phyloP scores from a whole-genome alignment of 768 basidiomycete species.

The Fistulinella prunicolor region DNA sequence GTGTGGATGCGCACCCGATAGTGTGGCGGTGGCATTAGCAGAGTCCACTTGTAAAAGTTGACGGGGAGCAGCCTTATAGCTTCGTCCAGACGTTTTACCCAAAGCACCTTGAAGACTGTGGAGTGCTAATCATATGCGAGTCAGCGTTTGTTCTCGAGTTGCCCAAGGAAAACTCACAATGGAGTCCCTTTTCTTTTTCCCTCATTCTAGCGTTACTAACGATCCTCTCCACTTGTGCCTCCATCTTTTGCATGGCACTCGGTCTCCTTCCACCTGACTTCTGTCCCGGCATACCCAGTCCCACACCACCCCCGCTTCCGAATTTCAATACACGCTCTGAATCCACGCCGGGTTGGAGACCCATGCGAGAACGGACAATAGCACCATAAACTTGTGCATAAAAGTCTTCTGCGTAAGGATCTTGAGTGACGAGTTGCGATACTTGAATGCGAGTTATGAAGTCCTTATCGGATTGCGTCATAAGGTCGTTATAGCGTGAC shows the following conservation, averaged over 20 bases:
- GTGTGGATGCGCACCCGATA: conserved; percentile 43
- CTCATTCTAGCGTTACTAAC: conserved; percentile 87
- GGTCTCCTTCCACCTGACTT: conserved; percentile 68
- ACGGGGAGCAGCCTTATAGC: conserved; percentile 94
- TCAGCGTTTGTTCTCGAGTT: background rate
- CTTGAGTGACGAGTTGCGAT: conserved; percentile 94
- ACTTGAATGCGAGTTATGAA: conserved; percentile 99
- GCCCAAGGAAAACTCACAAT: conserved; percentile 37
- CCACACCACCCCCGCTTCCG: conserved; percentile 83
- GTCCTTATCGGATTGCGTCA: conserved; percentile 98
- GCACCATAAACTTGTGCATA: conserved; percentile 96
- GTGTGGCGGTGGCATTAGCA: conserved; percentile 33
- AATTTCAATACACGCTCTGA: conserved; percentile 80
- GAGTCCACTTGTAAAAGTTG: conserved; percentile 90
- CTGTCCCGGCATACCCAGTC: conserved; percentile 45
- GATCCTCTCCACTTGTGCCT: conserved; percentile 92
- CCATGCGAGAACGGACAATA: conserved; percentile 74
- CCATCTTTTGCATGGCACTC: conserved; percentile 90
- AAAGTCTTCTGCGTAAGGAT: conserved; percentile 97
- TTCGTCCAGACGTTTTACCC: conserved; percentile 90
- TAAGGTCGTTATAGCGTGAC: conserved; percentile 91
- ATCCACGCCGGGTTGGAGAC: conserved; percentile 59
- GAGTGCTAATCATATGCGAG: conserved; percentile 41
- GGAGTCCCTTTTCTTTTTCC: conserved; percentile 79
- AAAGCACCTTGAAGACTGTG: conserved; percentile 89